Conservation (phyloP, 2,329 filamentous ascomycete species). For the Hysterium pulicare region DNA sequence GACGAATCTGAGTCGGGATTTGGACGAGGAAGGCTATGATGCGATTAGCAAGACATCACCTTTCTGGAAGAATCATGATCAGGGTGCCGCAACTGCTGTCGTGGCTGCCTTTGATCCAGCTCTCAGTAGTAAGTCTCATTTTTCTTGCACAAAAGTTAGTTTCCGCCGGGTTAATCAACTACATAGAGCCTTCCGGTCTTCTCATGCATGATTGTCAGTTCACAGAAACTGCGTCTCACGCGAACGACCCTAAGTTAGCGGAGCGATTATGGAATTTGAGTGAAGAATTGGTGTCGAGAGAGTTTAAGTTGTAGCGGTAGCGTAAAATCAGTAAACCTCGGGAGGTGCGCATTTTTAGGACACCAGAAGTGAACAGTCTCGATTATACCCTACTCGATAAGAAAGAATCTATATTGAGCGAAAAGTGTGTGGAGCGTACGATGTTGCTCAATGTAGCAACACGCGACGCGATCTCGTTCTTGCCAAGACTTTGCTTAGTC, state of each 20-base stretch:
- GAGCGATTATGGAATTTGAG: conserved; percentile 30
- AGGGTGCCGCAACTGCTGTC: conserved; percentile 27
- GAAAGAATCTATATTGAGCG: no score
- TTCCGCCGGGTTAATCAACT: conserved; percentile 1
- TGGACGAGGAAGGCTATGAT: conserved; percentile 24
- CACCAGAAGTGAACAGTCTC: no score
- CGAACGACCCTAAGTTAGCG: conserved; percentile 21
- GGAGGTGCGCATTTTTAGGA: no score
- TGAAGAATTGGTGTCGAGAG: conserved; percentile 22
- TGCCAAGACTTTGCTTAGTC: no score
- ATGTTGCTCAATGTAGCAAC: no score
- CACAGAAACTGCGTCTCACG: conserved; percentile 21
- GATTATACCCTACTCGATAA: no score
- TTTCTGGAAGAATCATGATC: conserved; percentile 34
- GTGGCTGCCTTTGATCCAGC: conserved; percentile 32
- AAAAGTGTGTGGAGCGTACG: no score
- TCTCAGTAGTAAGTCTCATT: conserved; percentile 17
- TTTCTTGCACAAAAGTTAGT: neutral
- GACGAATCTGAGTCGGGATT: conserved; percentile 25
- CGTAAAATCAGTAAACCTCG: no score
- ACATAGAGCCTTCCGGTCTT: conserved; percentile 20
- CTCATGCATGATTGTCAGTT: conserved; percentile 28
- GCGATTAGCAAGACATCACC: conserved; percentile 21
- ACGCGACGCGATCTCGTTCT: no score
- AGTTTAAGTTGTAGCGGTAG: conserved; percentile 20